Evolutionary conservation across 108 stramenopile genomes (phyloP), one percentile per base, ranked within the genome.

Genomic region (Chaetoceros muelleri): DNA sequence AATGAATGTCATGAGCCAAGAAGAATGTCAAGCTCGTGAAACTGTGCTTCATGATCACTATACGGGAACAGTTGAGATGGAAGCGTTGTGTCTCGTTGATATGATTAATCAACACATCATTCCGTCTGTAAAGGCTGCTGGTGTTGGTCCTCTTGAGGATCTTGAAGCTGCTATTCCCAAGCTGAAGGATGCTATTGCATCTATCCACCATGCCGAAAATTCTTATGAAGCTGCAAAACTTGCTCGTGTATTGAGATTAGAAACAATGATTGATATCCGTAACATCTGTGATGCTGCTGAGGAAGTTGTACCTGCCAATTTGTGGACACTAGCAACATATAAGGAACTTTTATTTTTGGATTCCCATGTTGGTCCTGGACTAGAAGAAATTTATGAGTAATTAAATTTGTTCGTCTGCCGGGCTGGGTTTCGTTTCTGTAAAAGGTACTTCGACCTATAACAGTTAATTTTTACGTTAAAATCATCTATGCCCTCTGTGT

Each of bases 21-120:
- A 78, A 5, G 96, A 97, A 62, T 87, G 89, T 62, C 65, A 75
- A 25, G 80, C 86, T 25, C 94, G 96, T 65, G 82, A 91, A 72
- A 66, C 71, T 46, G 70, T 97, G 60, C 74, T 93, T 29, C 86
- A 93, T 62, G 86, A 83, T 56, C 94, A 95, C 70, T 97, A 97
- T 80, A 77, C 82, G 49, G 89, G 90, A 54, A 91, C 86, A 53
- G 89, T 97, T 27, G 88, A 93, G 52, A 93, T 95, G 71, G 96
- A 97, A 67, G 92, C 91, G 22, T 76, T 82, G 64, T 70, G 66
- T 61, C 48, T 97, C 71, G 53, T 94, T 44, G 94, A 97, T 63
- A 94, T 97, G 96, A 75, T 97, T 75, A 84, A 91, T 63, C 92
- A 94, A 67, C 81, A 90, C 76, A 79, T 95, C 65, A 79, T 97